A percentile compares a stretch with the other conserved stretches of the same genome.
phyloP scores from a whole-genome alignment of 2,329 filamentous ascomycete genomes.

The Botrytis squamosa region DNA sequence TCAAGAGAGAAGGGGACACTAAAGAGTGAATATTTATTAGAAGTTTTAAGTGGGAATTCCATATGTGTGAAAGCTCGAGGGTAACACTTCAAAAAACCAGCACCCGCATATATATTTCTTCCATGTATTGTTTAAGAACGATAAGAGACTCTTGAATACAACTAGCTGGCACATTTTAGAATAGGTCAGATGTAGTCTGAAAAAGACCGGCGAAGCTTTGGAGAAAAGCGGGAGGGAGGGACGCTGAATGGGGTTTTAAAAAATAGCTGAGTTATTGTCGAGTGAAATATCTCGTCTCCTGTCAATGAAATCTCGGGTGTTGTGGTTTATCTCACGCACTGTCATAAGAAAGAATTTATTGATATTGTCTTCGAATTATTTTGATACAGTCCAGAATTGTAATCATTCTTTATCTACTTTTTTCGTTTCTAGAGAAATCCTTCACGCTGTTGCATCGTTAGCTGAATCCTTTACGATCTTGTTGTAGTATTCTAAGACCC shows the following conservation, averaged over 20 bases:
- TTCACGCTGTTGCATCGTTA: neutral
- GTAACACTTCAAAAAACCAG: neutral
- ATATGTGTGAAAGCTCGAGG: neutral
- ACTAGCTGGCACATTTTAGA: too few relatives aligned
- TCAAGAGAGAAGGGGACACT: rapidly evolving
- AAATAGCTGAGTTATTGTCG: neutral
- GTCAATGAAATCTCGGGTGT: neutral
- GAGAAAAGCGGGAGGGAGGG: too few relatives aligned
- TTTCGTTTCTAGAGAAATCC: too few relatives aligned
- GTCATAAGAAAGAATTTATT: neutral
- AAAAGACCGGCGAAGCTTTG: too few relatives aligned
- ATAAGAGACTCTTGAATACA: too few relatives aligned
- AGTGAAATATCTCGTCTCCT: neutral
- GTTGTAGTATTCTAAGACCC: too few relatives aligned
- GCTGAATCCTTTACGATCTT: neutral
- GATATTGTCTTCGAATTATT: rapidly evolving
- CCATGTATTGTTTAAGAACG: too few relatives aligned
- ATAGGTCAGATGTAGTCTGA: too few relatives aligned
- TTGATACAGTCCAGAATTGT: neutral
- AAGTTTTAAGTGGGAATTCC: rapidly evolving
- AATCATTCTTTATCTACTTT: neutral
- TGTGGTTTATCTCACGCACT: neutral
- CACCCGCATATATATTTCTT: neutral
- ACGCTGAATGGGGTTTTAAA: too few relatives aligned
- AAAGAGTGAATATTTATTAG: neutral